phyloP scores from a whole-genome alignment of 148 eudicot genomes.

The Drosera capensis region DNA sequence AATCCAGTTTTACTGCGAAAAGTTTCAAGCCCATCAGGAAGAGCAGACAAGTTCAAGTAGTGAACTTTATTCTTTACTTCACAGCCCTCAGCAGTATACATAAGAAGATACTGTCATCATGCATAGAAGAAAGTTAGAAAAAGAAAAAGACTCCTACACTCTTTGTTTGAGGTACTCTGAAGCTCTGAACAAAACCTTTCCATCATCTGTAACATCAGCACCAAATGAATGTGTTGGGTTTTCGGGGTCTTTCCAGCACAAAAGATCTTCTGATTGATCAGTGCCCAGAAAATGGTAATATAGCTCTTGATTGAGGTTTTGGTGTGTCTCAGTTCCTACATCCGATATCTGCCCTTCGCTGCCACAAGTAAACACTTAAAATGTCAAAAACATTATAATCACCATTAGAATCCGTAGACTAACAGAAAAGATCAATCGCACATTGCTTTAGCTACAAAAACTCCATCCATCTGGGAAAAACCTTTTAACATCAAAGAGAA shows the following conservation, averaged over 20 bases:
- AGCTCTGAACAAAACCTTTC: constrained; percentile 41
- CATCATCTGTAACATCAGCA: constrained; percentile 69
- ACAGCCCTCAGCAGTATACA: constrained; percentile 51
- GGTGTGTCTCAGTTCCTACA: constrained; percentile 88
- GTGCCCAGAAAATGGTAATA: constrained; percentile 92
- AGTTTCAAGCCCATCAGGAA: constrained; percentile 60
- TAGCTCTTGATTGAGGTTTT: constrained; percentile 62
- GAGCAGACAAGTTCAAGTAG: constrained; percentile 55
- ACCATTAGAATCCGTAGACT: too few species aligned
- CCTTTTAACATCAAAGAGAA: too few species aligned
- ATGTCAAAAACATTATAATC: not conserved
- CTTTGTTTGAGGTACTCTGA: not conserved
- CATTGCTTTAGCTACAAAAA: too few species aligned
- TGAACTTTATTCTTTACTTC: constrained; percentile 72
- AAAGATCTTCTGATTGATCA: constrained; percentile 81
- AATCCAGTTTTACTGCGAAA: constrained; percentile 33
- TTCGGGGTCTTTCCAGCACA: constrained; percentile 86
- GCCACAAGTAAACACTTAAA: constrained; percentile 9
- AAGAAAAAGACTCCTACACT: constrained; percentile 2
- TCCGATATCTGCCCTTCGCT: constrained; percentile 65
- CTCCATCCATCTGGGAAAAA: too few species aligned
- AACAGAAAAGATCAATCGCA: too few species aligned
- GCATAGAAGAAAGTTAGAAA: constrained; percentile 1
- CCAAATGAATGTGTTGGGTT: constrained; percentile 52
- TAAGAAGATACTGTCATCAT: constrained; percentile 32